phyloP scores from a whole-genome alignment of 257 asterid species.

The Parsonsia alboflavescens region DNA sequence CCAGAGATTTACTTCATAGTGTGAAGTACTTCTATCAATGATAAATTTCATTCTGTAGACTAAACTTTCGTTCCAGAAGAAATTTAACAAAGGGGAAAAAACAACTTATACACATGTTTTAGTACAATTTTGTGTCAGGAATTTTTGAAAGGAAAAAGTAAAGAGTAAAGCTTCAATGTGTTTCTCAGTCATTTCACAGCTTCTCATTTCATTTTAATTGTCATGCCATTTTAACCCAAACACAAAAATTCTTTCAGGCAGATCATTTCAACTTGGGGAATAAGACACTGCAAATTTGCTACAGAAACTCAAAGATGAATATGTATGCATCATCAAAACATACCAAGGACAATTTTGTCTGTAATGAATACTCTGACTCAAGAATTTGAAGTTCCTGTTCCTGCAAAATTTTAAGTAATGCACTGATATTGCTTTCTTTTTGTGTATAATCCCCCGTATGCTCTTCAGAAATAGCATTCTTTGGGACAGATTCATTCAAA shows the following conservation, averaged over 20 bases:
- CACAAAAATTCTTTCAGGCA: neutral
- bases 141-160: neutral
- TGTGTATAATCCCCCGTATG: slow-evolving; percentile 27
- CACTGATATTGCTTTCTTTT: slow-evolving; percentile 32
- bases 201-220: neutral
- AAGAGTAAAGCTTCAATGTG: neutral
- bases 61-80: neutral
- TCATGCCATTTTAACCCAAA: neutral
- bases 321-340: slow-evolving; percentile 20
- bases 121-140: neutral
- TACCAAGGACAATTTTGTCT: slow-evolving; percentile 46
- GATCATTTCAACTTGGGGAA: neutral
- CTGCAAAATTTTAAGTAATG: slow-evolving; percentile 44
- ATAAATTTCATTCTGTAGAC: neutral
- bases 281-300: neutral
- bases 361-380: slow-evolving; percentile 65
- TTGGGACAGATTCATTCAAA: slow-evolving; percentile 38
- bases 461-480: slow-evolving; percentile 29
- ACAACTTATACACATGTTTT: neutral
- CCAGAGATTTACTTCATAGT: neutral
- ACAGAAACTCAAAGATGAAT: neutral
- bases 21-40: neutral
- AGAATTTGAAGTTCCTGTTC: slow-evolving; percentile 53
- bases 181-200: neutral
- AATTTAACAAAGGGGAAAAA: neutral